Base-by-base conservation (phyloP, 768 basidiomycete genomes). In the Podaxis pistillaris region DNA sequence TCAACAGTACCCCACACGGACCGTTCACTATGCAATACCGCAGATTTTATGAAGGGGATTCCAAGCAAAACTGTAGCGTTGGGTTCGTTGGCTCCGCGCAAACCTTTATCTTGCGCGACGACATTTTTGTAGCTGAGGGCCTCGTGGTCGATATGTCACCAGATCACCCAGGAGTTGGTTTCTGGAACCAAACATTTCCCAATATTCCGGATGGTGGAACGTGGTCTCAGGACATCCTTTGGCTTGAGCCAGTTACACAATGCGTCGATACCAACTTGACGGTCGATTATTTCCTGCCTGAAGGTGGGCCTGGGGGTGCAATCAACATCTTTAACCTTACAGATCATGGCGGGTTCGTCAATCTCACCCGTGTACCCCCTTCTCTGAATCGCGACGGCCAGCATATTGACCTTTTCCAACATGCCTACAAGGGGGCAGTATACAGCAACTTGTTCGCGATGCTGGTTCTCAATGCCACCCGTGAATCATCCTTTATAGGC, bases 181-280 rank as follows among this genome's bases (percentile, higher is more conserved):
- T 62, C 8, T 62, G 60, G 60, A 56, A 62, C 26, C 60, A 62
- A 13, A 47, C 60, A 1, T 30, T 62, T 9, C 60, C 60, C 19
- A 30, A 41, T 0, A 49, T 61, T 0, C 30, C 56, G 11, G 9
- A 53, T 1, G 70, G 70, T 4, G 67, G 26, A 4, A 51, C 41
- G 3, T 71, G 70, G 70, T 67, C 67, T 8, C 64, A 69, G 26
- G 68, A 71, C 5, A 44, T 71, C 30, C 54, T 71, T 13, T 71
- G 70, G 69, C 60, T 70, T 36, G 68, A 71, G 53, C 70, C 70
- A 7, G 66, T 67, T 13, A 66, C 70, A 3, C 12, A 53, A n/a
- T 71, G 68, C n/a, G 65, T 68, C 55, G 63, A 71, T 37, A 66
- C 68, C 3, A 71, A 69, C 55, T 26, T 71, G 24, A 71, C 70